Conservation (phyloP, 169 alveolate species). For the Prorocentrum cordatum region DNA sequence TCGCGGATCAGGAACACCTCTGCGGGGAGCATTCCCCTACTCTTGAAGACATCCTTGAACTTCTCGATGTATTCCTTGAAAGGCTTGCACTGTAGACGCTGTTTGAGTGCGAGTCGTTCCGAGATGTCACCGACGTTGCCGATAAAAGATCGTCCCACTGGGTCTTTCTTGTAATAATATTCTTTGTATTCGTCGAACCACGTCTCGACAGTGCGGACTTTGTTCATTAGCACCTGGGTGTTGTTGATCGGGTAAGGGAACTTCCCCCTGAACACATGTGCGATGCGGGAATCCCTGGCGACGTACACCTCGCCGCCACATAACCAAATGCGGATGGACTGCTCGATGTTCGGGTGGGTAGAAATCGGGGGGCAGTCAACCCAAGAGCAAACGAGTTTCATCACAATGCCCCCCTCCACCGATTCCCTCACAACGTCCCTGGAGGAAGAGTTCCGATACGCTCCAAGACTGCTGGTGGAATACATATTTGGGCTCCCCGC, state of each 20-base stretch:
- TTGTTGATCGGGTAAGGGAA: conserved; percentile 47
- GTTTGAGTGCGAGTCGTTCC: neutral
- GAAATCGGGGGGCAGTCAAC: too few species aligned
- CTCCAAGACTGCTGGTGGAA: too few species aligned
- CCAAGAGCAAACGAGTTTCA: too few species aligned
- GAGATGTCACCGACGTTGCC: conserved; percentile 27
- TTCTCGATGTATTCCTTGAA: conserved; percentile 24
- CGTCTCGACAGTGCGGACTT: conserved; percentile 44
- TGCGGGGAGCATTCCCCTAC: conserved; percentile 21
- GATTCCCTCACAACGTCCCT: too few species aligned
- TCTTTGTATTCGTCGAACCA: conserved; percentile 64
- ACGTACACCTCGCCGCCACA: conserved; percentile 78
- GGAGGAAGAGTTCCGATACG: too few species aligned
- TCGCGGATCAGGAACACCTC: too few species aligned
- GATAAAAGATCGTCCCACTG: conserved; percentile 1
- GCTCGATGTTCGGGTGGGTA: too few species aligned
- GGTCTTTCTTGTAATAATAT: conserved; percentile 9
- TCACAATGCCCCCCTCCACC: too few species aligned
- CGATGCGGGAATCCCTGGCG: conserved; percentile 73
- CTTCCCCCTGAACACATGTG: conserved; percentile 31
- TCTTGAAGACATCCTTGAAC: conserved; percentile 58
- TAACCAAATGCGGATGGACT: conserved; percentile 73
- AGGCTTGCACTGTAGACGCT: conserved; percentile 44
- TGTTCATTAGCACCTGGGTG: conserved; percentile 57
- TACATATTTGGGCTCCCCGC: too few species aligned